Evolutionary conservation across 176 grass and related monocot genomes (phyloP).

Genomic region (Avena eriantha): DNA sequence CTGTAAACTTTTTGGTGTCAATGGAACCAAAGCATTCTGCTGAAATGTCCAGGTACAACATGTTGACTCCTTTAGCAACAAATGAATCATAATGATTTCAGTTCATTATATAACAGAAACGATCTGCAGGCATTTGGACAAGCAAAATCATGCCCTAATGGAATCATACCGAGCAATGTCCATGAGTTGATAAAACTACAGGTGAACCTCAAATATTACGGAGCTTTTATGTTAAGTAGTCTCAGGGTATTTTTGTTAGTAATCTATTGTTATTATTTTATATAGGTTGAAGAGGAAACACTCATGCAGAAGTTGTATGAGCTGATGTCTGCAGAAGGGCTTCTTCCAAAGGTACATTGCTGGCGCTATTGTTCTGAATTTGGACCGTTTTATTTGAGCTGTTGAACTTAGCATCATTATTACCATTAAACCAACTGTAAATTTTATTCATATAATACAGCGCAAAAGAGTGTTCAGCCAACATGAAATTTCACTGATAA

Average conservation of each 20-base stretch:
- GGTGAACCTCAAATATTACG: constrained; percentile 39
- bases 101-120: constrained; percentile 27
- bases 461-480: not conserved
- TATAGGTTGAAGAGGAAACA: constrained; percentile 90
- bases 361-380: constrained; percentile 16
- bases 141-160: constrained; percentile 73
- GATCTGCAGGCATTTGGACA: constrained; percentile 73
- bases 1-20: constrained; percentile 40
- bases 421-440: not conserved
- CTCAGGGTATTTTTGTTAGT: constrained; percentile 16
- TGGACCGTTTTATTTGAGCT: not conserved
- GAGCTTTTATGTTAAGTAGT: constrained; percentile 7
- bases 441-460: not conserved
- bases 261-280: constrained; percentile 22
- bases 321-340: constrained; percentile 63
- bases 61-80: constrained; percentile 10
- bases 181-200: constrained; percentile 76
- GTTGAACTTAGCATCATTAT: constrained; percentile 17
- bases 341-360: constrained; percentile 70
- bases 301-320: constrained; percentile 83
- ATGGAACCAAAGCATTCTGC: constrained; percentile 78
- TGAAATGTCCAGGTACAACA: constrained; percentile 65
- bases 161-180: constrained; percentile 72
- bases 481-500: constrained; percentile 25
- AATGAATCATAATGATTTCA: not conserved